Base-by-base conservation (phyloP, 805 yeast genomes). In the Isabelozyma heimii region DNA sequence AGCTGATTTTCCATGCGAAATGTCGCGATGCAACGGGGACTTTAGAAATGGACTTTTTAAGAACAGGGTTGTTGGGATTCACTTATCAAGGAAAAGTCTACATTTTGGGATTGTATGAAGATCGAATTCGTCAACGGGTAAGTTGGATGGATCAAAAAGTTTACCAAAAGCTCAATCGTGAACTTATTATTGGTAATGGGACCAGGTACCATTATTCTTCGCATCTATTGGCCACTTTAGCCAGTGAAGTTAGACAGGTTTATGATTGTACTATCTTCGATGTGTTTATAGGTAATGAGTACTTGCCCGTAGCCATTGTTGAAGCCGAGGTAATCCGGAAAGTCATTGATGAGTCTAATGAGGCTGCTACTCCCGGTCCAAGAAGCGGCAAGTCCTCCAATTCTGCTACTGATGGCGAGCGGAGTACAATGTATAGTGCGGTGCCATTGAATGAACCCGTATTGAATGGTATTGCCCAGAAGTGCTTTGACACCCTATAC, bases 251-350 rank as follows among this genome's bases (percentile, higher is more conserved):
- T 4, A 80, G 90, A 20, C 85, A 87, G 40, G 85, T 91, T 0
- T 85, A 84, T 46, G 99, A 94, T 58, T 89, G 97, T 52, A 86
- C 97, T 1, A 91, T 94, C 15, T 94, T 94, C 67, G 97, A 94
- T 60, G 79, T 89, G 2, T 80, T 79, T 49, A 80, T 88, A 44
- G 90, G 87, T 40, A 85, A 83, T 45, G 97, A 90, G 59, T 86
- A 87, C 60, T 72, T 92, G 24, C 89, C 97, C 0, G 91, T 91
- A 4, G 87, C 91, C 5, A 82, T 92, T 2, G 81, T 94, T 16
- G 99, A 94, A 62, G 84, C 92, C 0, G 77, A 72, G 46, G 75
- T 74, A 3, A 61, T 67, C 2, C 48, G 76, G 20, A 73, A 70
- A 48, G 59, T 69, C 1, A 50, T 69, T 8, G 76, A 69, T 16